Evolutionary conservation across 768 basidiomycete species (phyloP).

Genomic region (Xerocomellus dryophilus): DNA sequence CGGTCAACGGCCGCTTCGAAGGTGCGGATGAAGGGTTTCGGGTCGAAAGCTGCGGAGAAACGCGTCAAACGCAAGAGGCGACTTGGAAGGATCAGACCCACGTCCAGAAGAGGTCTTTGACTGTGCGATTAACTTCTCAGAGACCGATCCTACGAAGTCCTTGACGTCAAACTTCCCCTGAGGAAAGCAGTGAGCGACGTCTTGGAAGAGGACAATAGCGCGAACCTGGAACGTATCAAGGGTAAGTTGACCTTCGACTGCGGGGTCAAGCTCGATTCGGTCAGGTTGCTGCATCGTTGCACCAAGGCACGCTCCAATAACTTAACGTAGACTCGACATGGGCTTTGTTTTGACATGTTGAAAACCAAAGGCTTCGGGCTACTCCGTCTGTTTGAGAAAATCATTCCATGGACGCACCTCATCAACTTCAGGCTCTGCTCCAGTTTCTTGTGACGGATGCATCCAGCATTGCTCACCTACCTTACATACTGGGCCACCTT

Average conservation of each 20-base stretch:
- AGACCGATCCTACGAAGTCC: slow-evolving; percentile 81
- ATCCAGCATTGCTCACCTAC: slow-evolving; percentile 55
- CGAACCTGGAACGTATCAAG: slow-evolving; percentile 55
- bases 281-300: slow-evolving; percentile 26
- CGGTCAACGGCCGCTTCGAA: slow-evolving; percentile 91
- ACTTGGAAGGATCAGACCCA: slow-evolving; percentile 39
- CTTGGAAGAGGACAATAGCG: neutral
- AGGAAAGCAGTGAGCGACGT: slow-evolving; percentile 8
- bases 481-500: slow-evolving; percentile 57
- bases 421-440: slow-evolving; percentile 61
- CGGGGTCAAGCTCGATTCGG: slow-evolving; percentile 44
- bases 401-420: slow-evolving; percentile 41
- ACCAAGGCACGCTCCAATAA: neutral
- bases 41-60: slow-evolving; percentile 73
- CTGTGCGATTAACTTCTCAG: slow-evolving; percentile 83
- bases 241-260: slow-evolving; percentile 50
- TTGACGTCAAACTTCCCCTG: slow-evolving; percentile 91
- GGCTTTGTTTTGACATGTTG: slow-evolving; percentile 33
- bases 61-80: slow-evolving; percentile 3
- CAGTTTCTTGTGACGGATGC: slow-evolving; percentile 70
- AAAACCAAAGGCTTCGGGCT: slow-evolving; percentile 20
- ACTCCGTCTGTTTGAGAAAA: neutral
- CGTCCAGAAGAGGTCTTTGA: slow-evolving; percentile 84
- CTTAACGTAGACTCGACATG: neutral
- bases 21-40: slow-evolving; percentile 86